Percentiles rank a stretch among this genome's conserved stretches.
Evolutionary conservation across 306 rosid species (phyloP).

Genomic region (Lablab purpureus): DNA sequence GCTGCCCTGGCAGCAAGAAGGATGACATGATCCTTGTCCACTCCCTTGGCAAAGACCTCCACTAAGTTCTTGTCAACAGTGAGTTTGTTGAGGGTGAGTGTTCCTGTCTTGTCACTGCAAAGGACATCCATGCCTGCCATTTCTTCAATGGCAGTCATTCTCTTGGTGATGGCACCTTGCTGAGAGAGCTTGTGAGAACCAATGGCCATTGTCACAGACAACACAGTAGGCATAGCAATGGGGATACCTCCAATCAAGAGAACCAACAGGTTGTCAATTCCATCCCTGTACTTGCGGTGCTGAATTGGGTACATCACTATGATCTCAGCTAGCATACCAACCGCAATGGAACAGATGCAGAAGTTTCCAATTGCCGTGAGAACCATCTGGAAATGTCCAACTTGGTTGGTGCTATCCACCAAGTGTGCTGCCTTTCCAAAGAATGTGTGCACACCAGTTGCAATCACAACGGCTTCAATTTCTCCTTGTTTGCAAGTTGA

Average conservation of each 20-base stretch:
- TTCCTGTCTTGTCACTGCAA: conserved; percentile 98
- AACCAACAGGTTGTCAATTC: conserved; percentile 93
- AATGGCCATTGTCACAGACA: conserved; percentile 99
- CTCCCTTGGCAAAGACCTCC: conserved; percentile 89
- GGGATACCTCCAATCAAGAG: conserved; percentile 98
- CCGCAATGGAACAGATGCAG: conserved; percentile 90
- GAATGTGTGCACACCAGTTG: conserved; percentile 98
- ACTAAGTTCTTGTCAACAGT: conserved; percentile 83
- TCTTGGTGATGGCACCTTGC: conserved; percentile 97
- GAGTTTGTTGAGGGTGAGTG: conserved; percentile 95
- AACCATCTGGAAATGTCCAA: conserved; percentile 96
- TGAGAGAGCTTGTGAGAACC: conserved; percentile 95
- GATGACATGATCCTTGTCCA: conserved; percentile 85
- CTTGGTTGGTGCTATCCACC: conserved; percentile 96
- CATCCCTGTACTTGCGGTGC: conserved; percentile 75
- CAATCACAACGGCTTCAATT: conserved; percentile 93
- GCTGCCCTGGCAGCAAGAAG: conserved; percentile 94
- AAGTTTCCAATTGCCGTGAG: conserved; percentile 96
- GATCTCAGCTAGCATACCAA: conserved; percentile 90
- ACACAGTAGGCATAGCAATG: conserved; percentile 99
- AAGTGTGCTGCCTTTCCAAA: conserved; percentile 99
- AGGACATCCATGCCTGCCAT: conserved; percentile 99
- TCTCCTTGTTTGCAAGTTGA: conserved; percentile 99
- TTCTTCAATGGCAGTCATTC: conserved; percentile 99
- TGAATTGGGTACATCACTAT: conserved; percentile 96